Base-by-base conservation (phyloP, 257 asterid species). In the Apocynum venetum region DNA sequence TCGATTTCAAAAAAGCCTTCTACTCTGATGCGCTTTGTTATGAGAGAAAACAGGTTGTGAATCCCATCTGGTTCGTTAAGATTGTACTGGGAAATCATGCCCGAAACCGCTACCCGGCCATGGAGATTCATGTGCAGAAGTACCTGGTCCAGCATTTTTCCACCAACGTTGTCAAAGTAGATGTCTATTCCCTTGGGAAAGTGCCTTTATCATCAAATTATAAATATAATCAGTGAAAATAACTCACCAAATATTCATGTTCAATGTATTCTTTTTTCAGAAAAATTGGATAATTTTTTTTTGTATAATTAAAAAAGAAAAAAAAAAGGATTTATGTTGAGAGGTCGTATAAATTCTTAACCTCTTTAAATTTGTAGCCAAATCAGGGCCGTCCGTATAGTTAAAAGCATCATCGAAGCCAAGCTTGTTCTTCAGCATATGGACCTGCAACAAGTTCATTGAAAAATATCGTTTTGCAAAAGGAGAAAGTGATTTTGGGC, bases 41-140 rank as follows among this genome's bases (percentile, higher is more conserved):
- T 67, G 14, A 80, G 47, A 40, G 49, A 40, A 41, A 66, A 66
- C 11, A 66, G 51, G 49, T 66, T 66, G 51, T 40, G 49, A 66
- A 40, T 66, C 31, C 72, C 72, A 66, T 66, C 72, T 66, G 72
- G 49, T 66, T 66, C 51, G 1, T 35, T 55, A 12, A 68, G 69
- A 48, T 80, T 80, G 73, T 80, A 80, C 67, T 69, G 80, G 9
- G 83, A 75, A 53, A 80, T 68, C 80, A 75, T 75, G 64, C 80
- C 80, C 9, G 67, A 80, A 75, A 80, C 56, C 10, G 69, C 74
- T 63, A 79, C 36, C 47, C 82, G 71, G 4, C 79, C 79, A 43
- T 72, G 20, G n/a, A 63, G 55, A 15, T 78, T 78, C 74, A 78
- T 78, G 73, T 71, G 82, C 82, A 72, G 44, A 4, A 78, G 68